Base-by-base conservation (phyloP, 148 eudicot genomes). In the Vaccinium vitisidaea region DNA sequence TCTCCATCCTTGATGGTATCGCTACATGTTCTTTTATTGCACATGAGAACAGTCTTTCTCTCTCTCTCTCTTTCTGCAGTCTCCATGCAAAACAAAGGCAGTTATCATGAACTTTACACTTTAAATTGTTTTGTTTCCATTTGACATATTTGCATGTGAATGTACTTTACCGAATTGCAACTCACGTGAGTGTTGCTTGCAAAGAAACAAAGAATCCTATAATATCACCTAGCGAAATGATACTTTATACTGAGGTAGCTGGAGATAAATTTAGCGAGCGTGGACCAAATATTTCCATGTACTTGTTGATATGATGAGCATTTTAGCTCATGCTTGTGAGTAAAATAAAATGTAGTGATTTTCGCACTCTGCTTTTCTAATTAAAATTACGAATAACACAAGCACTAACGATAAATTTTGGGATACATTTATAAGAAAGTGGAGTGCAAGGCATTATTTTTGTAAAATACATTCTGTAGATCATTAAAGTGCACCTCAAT, bases 91-190 rank as follows among this genome's bases (percentile, higher is more conserved):
- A 84, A 81, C 81, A 85, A 55, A 82, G 80, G 75, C 89, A 53
- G 59, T 82, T 82, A 82, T 83, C 80, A 87, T 53, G 55, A 88
- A 90, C 92, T 90, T 90, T 88, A 87, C 76, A 83, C 86, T 86
- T 88, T 86, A 85, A 90, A 77, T 87, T 81, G 43, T 80, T 87
- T 86, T 88, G 87, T 84, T 85, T 18, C 82, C 88, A 79, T 84
- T 85, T 79, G 87, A 88, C 86, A 71, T 75, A 84, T 75, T 79
- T 84, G 86, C 94, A 90, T 88, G 94, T 90, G 94, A 92, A 78
- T 87, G 93, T 92, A 92, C 94, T 88, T 88, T 89, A 90, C 88
- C 88, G 14, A 84, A 89, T 89, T 83, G 85, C 88, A 84, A 85
- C 90, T 87, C 94, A 89, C 94, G 91, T 92, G 94, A 88, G 74